Conservation (phyloP, 139 green algal genomes). For the Parachlorella kessleri region DNA sequence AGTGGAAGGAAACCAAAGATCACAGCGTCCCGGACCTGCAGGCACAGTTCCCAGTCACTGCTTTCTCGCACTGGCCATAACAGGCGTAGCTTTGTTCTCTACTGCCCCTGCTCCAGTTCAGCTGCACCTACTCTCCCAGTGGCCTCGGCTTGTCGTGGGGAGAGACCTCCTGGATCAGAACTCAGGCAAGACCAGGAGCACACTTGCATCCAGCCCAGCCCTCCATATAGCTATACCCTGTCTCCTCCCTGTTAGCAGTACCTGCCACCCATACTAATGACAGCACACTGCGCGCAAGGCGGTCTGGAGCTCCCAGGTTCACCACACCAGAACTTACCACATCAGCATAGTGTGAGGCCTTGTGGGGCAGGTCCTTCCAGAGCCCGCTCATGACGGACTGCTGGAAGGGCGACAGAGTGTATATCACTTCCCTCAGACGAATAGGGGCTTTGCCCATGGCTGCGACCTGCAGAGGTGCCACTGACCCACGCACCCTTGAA, state of each 20-base stretch:
- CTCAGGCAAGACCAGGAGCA: background rate
- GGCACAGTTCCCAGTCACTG: background rate
- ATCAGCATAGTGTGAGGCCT: conserved; percentile 40
- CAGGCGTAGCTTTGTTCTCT: background rate
- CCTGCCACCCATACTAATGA: background rate
- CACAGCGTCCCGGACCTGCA: conserved; percentile 28
- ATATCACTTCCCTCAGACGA: conserved; percentile 86
- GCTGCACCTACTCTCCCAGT: too few species aligned
- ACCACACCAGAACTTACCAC: conserved; percentile 37
- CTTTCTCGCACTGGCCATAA: background rate
- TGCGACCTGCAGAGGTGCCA: too few species aligned
- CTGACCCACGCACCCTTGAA: too few species aligned
- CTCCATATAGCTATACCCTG: background rate
- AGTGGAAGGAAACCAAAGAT: conserved; percentile 32
- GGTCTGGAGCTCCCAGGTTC: conserved; percentile 44
- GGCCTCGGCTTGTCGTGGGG: too few species aligned
- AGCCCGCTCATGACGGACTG: conserved; percentile 73
- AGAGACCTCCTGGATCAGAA: background rate
- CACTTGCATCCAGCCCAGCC: background rate
- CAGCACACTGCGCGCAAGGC: background rate
- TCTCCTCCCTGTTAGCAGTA: background rate
- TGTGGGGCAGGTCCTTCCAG: conserved; percentile 75
- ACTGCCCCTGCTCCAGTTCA: too few species aligned
- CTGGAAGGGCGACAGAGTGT: conserved; percentile 88
- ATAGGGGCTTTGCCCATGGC: conserved; percentile 59